Base-by-base conservation (phyloP, 78 protist species). In the Dictyostelium intermedium region DNA sequence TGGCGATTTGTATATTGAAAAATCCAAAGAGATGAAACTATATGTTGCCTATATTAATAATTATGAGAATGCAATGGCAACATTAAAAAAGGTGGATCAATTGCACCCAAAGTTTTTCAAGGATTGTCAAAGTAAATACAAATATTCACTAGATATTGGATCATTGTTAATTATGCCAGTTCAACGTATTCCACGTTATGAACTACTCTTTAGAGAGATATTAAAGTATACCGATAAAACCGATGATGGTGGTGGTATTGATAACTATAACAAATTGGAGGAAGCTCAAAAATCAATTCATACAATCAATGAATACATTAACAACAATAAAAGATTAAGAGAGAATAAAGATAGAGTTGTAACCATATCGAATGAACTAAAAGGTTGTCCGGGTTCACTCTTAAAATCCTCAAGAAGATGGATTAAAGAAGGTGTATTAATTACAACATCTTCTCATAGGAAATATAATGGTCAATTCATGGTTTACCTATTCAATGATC, bases 141-240 rank as follows among this genome's bases (percentile, higher is more conserved):
- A 89, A 69, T 89, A 61, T n/a, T 80, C 85, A 25, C 80, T 89
- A n/a, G 94, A 89, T 89, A 89, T 89, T 47, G n/a, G 78, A 70
- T 60, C 81, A 63, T 80, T 80, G 13, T 47, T 89, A 80, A 89
- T 89, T 70, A 89, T 89, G 94, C 94, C 94, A 47, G 94, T 89
- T 20, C 94, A 89, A 80, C 39, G 94, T 37, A 69, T 89, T 18
- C 94, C 94, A 41, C 69, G 94, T 34, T 89, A 89, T 50, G 94
- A 89, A 50, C 23, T 89, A 50, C 27, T 89, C 2, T 35, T 89
- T 14, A 89, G 83, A 81, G 83, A 89, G 13, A 14, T 89, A 34
- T 9, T 89, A n/a, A 72, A 89, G 18, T 77, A 78, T 16, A 87
- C 92, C 6, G 69, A 41, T 25, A 27, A 34, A 23, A 35, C 18